Evolutionary conservation across 495 filamentous ascomycete genomes (phyloP).

Genomic region (Monascus purpureus): DNA sequence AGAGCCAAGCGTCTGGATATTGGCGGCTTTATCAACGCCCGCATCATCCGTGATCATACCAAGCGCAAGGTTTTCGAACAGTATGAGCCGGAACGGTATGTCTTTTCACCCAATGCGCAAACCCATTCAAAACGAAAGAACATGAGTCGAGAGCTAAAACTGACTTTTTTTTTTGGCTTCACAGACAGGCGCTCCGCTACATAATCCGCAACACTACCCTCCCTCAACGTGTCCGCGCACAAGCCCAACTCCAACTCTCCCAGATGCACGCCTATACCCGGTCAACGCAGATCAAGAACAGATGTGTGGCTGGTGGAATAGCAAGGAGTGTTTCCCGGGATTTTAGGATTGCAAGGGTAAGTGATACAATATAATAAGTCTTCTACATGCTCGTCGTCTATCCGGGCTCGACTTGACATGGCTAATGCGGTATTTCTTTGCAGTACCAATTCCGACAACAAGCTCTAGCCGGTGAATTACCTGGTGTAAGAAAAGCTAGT

Average conservation of each 20-base stretch:
- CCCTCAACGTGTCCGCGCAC: conserved; percentile 62
- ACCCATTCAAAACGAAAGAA: no score
- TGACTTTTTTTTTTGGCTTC: no score
- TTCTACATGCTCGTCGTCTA: no score
- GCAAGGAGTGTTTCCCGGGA: conserved; percentile 73
- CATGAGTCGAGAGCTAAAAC: no score
- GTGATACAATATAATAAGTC: no score
- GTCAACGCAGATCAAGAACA: conserved; percentile 82
- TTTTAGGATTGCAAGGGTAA: conserved; percentile 81
- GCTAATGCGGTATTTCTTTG: no score
- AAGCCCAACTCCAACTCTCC: conserved; percentile 81
- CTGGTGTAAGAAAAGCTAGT: conserved; percentile 88
- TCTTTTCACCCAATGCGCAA: conserved; percentile 3
- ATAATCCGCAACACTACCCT: conserved; percentile 85
- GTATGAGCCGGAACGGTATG: conserved; percentile 71
- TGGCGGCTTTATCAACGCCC: conserved; percentile 70
- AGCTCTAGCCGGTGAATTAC: conserved; percentile 74
- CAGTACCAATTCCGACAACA: conserved; percentile 89
- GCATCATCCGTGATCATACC: conserved; percentile 78
- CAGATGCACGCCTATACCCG: conserved; percentile 93
- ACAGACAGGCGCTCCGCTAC: conserved; percentile 90
- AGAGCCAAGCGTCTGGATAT: conserved; percentile 77
- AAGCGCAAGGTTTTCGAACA: conserved; percentile 87
- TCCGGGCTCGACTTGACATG: no score
- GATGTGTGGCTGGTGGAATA: conserved; percentile 81